Conservation (phyloP, 1,139 yeast species). For the Kluyveromyces sp. region DNA sequence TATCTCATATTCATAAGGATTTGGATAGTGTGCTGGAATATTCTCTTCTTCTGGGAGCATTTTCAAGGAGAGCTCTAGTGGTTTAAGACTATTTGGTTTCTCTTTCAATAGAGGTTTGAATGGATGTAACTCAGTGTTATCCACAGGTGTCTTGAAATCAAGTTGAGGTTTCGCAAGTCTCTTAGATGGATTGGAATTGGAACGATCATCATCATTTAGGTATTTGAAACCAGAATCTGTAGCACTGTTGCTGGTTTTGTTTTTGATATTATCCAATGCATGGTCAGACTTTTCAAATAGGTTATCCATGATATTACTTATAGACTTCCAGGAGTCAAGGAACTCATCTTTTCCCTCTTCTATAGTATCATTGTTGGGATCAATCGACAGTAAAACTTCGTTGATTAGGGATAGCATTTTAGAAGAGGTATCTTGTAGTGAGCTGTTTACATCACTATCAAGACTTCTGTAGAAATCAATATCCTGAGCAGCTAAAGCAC, state of each 20-base stretch:
- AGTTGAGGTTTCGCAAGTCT: constrained; percentile 65
- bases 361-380: constrained; percentile 29
- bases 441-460: constrained; percentile 43
- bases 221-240: constrained; percentile 32
- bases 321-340: constrained; percentile 50
- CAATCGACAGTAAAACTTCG: constrained; percentile 40
- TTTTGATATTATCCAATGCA: constrained; percentile 44
- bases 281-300: constrained; percentile 70
- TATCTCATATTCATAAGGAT: constrained; percentile 81
- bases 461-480: constrained; percentile 63
- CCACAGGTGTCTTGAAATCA: constrained; percentile 48
- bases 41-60: constrained; percentile 37
- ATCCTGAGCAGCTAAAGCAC: constrained; percentile 73
- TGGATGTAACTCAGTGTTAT: constrained; percentile 63
- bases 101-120: constrained; percentile 62
- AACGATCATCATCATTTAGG: constrained; percentile 38
- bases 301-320: constrained; percentile 58
- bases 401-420: constrained; percentile 48
- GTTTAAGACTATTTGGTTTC: constrained; percentile 63
- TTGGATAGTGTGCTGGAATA: constrained; percentile 57
- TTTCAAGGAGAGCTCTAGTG: constrained; percentile 45
- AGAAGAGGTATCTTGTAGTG: constrained; percentile 39
- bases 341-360: constrained; percentile 39
- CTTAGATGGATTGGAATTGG: constrained; percentile 19
- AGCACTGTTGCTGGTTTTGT: constrained; percentile 6